These are phyloP conservation scores for Friedmanniomyces endolithicus DNA, from an alignment of 495 filamentous ascomycete species.

Conservation along the genomic window DNA sequence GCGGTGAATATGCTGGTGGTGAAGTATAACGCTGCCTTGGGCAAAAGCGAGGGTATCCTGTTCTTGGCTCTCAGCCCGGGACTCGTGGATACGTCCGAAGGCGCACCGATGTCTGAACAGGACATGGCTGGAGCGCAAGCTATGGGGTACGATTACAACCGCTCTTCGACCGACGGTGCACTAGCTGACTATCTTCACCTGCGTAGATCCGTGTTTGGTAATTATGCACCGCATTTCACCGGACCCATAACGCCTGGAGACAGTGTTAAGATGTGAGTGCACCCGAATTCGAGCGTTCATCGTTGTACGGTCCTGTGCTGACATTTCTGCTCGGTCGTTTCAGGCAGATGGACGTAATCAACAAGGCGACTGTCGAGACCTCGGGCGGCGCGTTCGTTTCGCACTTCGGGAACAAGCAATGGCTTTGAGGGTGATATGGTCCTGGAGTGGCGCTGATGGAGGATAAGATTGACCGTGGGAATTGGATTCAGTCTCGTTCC, in stretches of 20 bases:
- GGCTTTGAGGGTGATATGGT: conserved; percentile 20
- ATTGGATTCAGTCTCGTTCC: too few relatives aligned
- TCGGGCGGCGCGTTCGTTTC: conserved; percentile 18
- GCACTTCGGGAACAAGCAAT: conserved; percentile 20
- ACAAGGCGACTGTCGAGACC: conserved; percentile 12
- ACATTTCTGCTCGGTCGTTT: background rate
- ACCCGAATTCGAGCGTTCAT: too few relatives aligned
- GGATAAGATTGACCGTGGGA: too few relatives aligned
- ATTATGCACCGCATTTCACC: conserved; percentile 19
- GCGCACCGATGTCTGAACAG: background rate
- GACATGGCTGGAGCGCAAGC: conserved; percentile 3
- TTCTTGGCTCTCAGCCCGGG: conserved; percentile 22
- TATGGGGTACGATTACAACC: conserved; percentile 1
- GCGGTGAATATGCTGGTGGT: conserved; percentile 20
- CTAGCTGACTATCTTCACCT: background rate
- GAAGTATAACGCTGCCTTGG: conserved; percentile 20
- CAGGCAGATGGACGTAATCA: conserved; percentile 15
- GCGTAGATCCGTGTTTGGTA: conserved; percentile 5
- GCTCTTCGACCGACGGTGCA: background rate
- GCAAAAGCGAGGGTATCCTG: conserved; percentile 16
- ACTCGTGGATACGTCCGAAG: conserved; percentile 14
- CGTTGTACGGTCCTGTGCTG: too few relatives aligned
- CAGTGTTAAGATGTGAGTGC: conserved; percentile 12
- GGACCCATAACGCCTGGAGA: conserved; percentile 20
- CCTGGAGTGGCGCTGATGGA: too few relatives aligned